A percentile compares a stretch with the other conserved stretches of the same genome.
Evolutionary conservation across 2,329 filamentous ascomycete species (phyloP).

Genomic region (Alternaria ventricosa): DNA sequence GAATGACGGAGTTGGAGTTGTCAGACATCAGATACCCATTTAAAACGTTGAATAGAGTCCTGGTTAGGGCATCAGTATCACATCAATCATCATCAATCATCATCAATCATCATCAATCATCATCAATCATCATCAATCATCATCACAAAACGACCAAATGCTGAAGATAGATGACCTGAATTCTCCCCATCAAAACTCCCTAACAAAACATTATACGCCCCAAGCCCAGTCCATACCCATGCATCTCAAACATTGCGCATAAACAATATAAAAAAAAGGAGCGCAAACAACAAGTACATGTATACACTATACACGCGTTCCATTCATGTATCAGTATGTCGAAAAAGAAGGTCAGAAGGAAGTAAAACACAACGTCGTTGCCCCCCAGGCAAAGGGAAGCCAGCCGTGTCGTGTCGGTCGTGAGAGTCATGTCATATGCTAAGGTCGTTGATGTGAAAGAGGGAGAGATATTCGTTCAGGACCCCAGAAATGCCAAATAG

Average conservation of each 20-base stretch:
- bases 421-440: constrained; percentile 10
- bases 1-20: not conserved
- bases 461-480: not conserved
- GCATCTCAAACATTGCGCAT: not conserved
- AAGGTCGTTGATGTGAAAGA: constrained; percentile 7
- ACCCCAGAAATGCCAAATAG: not conserved
- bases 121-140: not conserved
- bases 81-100: not conserved
- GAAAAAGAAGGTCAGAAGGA: not conserved
- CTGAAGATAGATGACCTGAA: not conserved
- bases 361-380: not conserved
- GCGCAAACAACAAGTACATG: not conserved
- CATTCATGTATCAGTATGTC: not conserved
- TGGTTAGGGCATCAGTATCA: not conserved
- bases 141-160: not conserved
- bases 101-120: not conserved
- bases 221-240: not conserved
- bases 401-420: constrained; percentile 2
- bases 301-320: not conserved
- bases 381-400: not conserved
- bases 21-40: not conserved
- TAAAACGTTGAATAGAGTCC: not conserved
- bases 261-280: not conserved
- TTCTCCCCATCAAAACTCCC: not conserved
- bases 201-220: not conserved